Evolutionary conservation across 495 filamentous ascomycete species (phyloP).

Genomic region (Patellaria atrata): DNA sequence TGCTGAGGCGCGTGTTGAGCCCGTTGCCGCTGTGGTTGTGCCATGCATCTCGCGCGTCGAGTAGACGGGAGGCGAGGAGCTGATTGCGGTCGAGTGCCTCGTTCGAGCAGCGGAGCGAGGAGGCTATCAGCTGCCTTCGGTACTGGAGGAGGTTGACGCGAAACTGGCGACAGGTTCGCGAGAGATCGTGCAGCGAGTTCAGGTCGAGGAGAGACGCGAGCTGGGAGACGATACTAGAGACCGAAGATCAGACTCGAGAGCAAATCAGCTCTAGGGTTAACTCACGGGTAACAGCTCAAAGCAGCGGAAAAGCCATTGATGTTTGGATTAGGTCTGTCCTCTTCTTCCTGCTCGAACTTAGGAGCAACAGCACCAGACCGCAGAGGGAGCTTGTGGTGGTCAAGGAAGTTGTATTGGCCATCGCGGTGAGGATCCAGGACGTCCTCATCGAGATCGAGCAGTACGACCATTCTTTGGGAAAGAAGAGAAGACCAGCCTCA

Average conservation of each 20-base stretch:
- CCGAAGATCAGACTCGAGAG: slow-evolving; percentile 9
- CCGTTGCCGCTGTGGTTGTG: slow-evolving; percentile 10
- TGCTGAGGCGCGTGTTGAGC: slow-evolving; percentile 32
- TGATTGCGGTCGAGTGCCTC: slow-evolving; percentile 40
- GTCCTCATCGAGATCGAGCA: too few relatives aligned
- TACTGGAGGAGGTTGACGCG: slow-evolving; percentile 61
- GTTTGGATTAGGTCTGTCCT: slow-evolving; percentile 45
- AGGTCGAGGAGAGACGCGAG: slow-evolving; percentile 65
- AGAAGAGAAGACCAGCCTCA: too few relatives aligned
- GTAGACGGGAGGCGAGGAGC: slow-evolving; percentile 22
- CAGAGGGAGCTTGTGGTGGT: too few relatives aligned
- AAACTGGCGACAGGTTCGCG: slow-evolving; percentile 65
- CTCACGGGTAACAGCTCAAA: slow-evolving; percentile 83
- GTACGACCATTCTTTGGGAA: too few relatives aligned
- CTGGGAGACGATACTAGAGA: slow-evolving; percentile 54
- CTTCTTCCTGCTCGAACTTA: too few relatives aligned
- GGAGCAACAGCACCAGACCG: too few relatives aligned
- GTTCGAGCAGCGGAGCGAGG: slow-evolving; percentile 65
- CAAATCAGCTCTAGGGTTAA: slow-evolving; percentile 13
- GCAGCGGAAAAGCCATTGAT: slow-evolving; percentile 57
- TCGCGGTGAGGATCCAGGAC: too few relatives aligned
- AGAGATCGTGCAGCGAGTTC: slow-evolving; percentile 68
- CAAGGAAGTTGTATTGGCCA: too few relatives aligned
- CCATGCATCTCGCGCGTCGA: slow-evolving; percentile 17
- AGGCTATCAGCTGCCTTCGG: slow-evolving; percentile 51